Evolutionary conservation across 345 rosid species (phyloP), one percentile per base, ranked within the genome.

Genomic region (Melastoma malabathricum): DNA sequence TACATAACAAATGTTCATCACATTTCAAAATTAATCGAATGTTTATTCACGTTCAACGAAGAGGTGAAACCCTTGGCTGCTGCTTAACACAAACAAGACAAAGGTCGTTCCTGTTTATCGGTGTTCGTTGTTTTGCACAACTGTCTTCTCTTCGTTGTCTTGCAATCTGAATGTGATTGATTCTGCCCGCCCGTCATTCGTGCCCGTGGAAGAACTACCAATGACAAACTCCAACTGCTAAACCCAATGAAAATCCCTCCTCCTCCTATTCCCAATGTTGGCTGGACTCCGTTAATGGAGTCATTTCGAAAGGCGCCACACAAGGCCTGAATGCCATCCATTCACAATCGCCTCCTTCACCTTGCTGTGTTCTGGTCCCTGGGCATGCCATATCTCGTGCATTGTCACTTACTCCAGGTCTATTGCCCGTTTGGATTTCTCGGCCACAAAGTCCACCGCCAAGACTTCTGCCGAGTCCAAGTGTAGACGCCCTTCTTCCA

Each of bases 401-500:
- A 81, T 87, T 15, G 83, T 95, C 64, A 90, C 98, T 0, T 96
- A 86, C 51, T 90, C 98, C 76, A 90, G 64, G 23, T 90, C 95
- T 59, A 90, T 72, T 4, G 95, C 96, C 18, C 12, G 66, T 58
- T 38, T 73, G 10, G 83, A 83, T 55, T 62, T 74, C 25, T 45
- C 70, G 20, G 20, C 52, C 15, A 61, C 65, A 5, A 82, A 76
- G 29, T 82, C 80, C 15, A 84, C 52, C 29, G 77, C 67, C 98
- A 94, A 90, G 3, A 67, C 77, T 54, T 90, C 98, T 9, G 77
- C 85, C 43, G 69, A 81, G 51, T 90, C 98, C 0, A 86, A 65
- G 65, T 86, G 98, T 14, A 84, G 60, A 62, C 85, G 62, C 53
- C 96, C 98, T 50, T 77, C 83, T 51, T 77, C 84, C 27, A 93